Evolutionary conservation across 805 yeast species (phyloP).

Genomic region (Ogataea dorogensis): DNA sequence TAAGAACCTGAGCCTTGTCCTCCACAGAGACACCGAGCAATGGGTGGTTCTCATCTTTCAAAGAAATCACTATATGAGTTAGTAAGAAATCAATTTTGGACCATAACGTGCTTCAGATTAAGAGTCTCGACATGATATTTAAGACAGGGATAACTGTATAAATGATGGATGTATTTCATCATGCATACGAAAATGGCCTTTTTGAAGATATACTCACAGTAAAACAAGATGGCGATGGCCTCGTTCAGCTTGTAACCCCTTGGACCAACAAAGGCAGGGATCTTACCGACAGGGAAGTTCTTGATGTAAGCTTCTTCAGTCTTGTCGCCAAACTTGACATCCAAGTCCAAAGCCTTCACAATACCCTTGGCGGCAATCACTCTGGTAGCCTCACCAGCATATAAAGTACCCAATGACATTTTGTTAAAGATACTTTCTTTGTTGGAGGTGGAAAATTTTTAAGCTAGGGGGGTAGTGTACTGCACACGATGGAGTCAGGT

Average conservation of each 20-base stretch:
- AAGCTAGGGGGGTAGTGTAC: conserved; percentile 7
- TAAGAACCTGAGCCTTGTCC: conserved; percentile 65
- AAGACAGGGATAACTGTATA: conserved; percentile 87
- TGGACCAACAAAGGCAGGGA: conserved; percentile 69
- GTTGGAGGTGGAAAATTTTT: conserved; percentile 11
- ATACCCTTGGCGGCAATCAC: conserved; percentile 37
- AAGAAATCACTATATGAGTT: conserved; percentile 42
- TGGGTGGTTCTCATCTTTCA: conserved; percentile 42
- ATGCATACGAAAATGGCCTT: conserved; percentile 28
- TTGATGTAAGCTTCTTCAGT: conserved; percentile 39
- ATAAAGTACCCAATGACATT: conserved; percentile 38
- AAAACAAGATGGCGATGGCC: conserved; percentile 60
- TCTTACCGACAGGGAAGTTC: conserved; percentile 61
- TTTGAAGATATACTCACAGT: conserved; percentile 35
- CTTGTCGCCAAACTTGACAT: conserved; percentile 38
- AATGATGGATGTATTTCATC: conserved; percentile 53
- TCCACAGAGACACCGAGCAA: conserved; percentile 59
- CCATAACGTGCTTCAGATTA: conserved; percentile 44
- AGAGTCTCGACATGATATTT: conserved; percentile 69
- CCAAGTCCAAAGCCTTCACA: conserved; percentile 58
- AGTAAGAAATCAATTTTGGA: conserved; percentile 6
- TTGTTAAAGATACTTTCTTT: conserved; percentile 9
- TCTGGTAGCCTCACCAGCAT: conserved; percentile 34
- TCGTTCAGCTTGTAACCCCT: conserved; percentile 73
- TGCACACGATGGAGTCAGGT: conserved; percentile 9